Percentiles rank a stretch among this genome's conserved stretches.
phyloP scores from a whole-genome alignment of 805 yeast species.

The Isabelozyma gotoi region DNA sequence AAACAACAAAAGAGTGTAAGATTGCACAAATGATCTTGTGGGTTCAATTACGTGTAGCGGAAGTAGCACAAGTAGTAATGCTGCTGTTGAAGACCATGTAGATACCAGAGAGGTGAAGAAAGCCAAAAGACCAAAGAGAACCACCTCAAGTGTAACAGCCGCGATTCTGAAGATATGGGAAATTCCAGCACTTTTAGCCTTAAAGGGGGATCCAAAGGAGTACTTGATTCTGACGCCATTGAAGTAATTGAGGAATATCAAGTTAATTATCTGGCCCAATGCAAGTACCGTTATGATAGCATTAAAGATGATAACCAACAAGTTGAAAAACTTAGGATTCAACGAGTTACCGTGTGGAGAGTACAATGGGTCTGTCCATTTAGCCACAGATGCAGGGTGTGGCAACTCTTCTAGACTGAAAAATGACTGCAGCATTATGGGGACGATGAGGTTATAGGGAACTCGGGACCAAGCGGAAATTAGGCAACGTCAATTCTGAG shows the following conservation, averaged over 20 bases:
- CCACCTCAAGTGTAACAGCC: constrained; percentile 13
- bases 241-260: constrained; percentile 14
- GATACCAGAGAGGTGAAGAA: constrained; percentile 2
- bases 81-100: constrained; percentile 4
- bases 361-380: constrained; percentile 17
- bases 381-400: too few species aligned
- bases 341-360: constrained; percentile 18
- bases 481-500: too few species aligned
- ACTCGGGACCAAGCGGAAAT: too few species aligned
- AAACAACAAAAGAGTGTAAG: constrained; percentile 20
- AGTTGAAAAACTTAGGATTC: constrained; percentile 21
- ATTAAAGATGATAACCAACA: constrained; percentile 7
- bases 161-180: constrained; percentile 8
- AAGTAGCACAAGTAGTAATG: constrained; percentile 9
- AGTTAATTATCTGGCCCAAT: constrained; percentile 12
- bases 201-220: constrained; percentile 20
- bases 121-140: constrained; percentile 10
- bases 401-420: constrained; percentile 11
- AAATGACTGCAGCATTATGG: background rate
- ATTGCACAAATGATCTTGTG: constrained; percentile 18
- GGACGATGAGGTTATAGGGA: too few species aligned
- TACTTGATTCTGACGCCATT: constrained; percentile 21
- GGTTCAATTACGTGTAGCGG: constrained; percentile 24
- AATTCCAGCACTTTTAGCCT: constrained; percentile 10
- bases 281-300: constrained; percentile 12